Conservation (phyloP, 768 basidiomycete genomes). For the Termitomyces sp. region DNA sequence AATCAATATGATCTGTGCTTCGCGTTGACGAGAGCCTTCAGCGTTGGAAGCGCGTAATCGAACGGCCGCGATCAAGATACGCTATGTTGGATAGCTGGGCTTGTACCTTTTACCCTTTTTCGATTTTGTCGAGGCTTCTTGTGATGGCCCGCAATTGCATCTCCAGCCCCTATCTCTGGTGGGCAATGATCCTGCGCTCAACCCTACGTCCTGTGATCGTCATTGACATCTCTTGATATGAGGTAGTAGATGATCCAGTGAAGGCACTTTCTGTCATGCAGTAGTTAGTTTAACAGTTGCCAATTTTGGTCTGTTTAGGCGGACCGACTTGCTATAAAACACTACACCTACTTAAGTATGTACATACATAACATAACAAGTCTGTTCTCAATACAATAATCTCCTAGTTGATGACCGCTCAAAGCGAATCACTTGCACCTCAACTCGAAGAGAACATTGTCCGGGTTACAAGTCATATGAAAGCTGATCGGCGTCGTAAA, state of each 20-base stretch:
- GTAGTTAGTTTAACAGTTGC: background rate
- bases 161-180: background rate
- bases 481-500: slow-evolving; percentile 32
- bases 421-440: background rate
- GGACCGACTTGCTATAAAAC: too few relatives aligned
- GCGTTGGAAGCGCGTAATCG: slow-evolving; percentile 72
- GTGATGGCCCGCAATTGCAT: background rate
- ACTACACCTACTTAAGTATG: too few relatives aligned
- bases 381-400: too few relatives aligned
- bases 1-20: background rate
- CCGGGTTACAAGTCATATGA: slow-evolving; percentile 19
- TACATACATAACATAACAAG: too few relatives aligned
- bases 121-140: slow-evolving; percentile 5
- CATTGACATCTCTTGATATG: background rate
- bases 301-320: too few relatives aligned
- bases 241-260: slow-evolving; percentile 28
- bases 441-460: background rate
- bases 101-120: background rate
- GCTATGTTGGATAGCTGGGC: slow-evolving; percentile 56
- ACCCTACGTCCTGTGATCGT: background rate
- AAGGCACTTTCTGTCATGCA: background rate
- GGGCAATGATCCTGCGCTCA: background rate
- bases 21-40: slow-evolving; percentile 23
- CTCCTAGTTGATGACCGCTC: background rate
- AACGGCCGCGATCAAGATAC: slow-evolving; percentile 70